These are phyloP conservation scores for Raffaelea ambrosiae DNA, from an alignment of 2,329 filamentous ascomycete genomes.

Conservation along the genomic window DNA sequence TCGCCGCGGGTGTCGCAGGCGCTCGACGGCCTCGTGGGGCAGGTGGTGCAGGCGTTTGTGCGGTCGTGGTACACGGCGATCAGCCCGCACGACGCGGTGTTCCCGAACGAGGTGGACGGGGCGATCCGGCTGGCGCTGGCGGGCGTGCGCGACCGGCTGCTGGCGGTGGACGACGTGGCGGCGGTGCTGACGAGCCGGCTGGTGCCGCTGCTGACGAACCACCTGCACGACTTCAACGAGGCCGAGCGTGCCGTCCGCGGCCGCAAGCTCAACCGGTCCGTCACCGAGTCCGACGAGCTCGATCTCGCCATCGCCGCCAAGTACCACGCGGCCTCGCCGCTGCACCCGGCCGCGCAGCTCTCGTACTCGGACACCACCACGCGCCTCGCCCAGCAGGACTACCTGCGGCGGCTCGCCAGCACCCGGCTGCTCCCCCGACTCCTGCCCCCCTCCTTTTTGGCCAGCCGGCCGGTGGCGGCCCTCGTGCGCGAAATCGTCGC, in stretches of 20 bases:
- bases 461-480: constrained; percentile 71
- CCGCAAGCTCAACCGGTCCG: constrained; percentile 74
- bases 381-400: constrained; percentile 78
- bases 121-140: constrained; percentile 65
- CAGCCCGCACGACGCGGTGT: constrained; percentile 56
- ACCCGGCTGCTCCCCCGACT: constrained; percentile 61
- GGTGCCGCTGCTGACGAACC: constrained; percentile 78
- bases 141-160: constrained; percentile 62
- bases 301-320: constrained; percentile 93
- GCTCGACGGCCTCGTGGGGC: constrained; percentile 68
- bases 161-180: constrained; percentile 77
- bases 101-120: constrained; percentile 79
- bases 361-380: constrained; percentile 64
- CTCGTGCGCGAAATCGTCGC: constrained; percentile 85
- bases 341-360: constrained; percentile 79
- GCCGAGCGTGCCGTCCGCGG: constrained; percentile 83
- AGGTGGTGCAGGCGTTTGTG: constrained; percentile 77
- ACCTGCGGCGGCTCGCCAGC: constrained; percentile 68
- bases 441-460: constrained; percentile 64
- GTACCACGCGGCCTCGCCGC: constrained; percentile 69
- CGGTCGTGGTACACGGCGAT: constrained; percentile 83
- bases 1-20: constrained; percentile 72
- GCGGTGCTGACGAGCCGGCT: constrained; percentile 74
- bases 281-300: constrained; percentile 94
- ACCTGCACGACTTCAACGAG: constrained; percentile 84